Conservation (phyloP, 2,329 filamentous ascomycete species). For the Sclerotinia spermophila region DNA sequence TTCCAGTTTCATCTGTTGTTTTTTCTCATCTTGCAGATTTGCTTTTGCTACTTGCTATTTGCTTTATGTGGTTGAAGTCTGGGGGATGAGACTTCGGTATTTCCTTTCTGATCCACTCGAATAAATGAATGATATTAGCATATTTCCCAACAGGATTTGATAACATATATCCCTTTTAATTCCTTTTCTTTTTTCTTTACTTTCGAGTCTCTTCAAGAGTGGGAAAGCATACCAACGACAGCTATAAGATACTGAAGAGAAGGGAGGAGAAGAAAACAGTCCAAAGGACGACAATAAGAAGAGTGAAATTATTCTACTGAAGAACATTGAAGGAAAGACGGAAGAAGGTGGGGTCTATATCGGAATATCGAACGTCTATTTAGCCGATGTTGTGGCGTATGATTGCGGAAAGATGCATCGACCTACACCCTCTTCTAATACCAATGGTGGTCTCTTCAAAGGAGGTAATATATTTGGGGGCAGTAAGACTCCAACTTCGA, state of each 20-base stretch:
- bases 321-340: not conserved
- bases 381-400: constrained; percentile 17
- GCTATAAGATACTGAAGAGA: not conserved
- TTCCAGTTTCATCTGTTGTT: not conserved
- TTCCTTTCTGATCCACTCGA: constrained; percentile 19
- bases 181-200: not conserved
- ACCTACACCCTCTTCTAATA: constrained; percentile 16
- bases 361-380: not conserved
- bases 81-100: constrained; percentile 3
- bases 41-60: constrained; percentile 1
- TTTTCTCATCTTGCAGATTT: constrained; percentile 1
- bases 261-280: not conserved
- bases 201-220: not conserved
- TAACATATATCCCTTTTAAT: constrained; percentile 7
- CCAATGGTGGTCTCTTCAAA: constrained; percentile 25
- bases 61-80: constrained; percentile 8
- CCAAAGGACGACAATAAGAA: not conserved
- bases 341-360: constrained; percentile 1
- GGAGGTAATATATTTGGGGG: constrained; percentile 27
- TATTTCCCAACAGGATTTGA: constrained; percentile 3
- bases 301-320: not conserved
- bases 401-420: constrained; percentile 22
- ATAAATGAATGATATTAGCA: constrained; percentile 13
- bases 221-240: not conserved
- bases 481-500: constrained; percentile 32